Evolutionary conservation across 176 grass and related monocot genomes (phyloP), one percentile per base, ranked within the genome.

Genomic region (Phragmites australis): DNA sequence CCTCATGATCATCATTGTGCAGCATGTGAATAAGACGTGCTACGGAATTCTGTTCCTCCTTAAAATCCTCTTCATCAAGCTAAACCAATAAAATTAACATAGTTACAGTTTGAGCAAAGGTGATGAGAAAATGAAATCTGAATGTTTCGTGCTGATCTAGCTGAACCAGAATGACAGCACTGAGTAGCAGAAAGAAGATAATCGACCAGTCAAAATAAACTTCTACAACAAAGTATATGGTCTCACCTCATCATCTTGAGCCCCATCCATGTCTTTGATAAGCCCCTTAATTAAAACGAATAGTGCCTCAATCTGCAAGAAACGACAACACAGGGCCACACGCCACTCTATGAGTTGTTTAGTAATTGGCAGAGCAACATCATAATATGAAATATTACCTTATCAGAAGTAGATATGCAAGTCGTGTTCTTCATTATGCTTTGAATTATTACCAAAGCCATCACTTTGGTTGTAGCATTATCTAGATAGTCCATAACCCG

Each of bases 1-100:
- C 96, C 32, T 95, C 96, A 59, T 86, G 88, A 73, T 98, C 90
- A 91, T 98, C 90, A 84, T 93, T 95, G 62, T 98, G 82, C 81
- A 98, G 81, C 90, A 98, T 98, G 84, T 94, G 92, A 87, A 98
- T 93, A 34, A 98, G 96, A 61, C 96, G 88, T 40, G 96, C 96
- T 39, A 98, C 96, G 78, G 92, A 98, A 68, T 91, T 98, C 67
- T 98, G 92, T 66, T 98, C 96, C 86, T 99, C 96, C 71, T 98
- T 98, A 60, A 98, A 98, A 90, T 98, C 96, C 55, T 98, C 96
- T 83, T 98, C 96, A 68, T 98, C 96, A 94, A 91, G 83, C 92
- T 94, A 87, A 44, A 64, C 71, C 19, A 54, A 82, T 12, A 78
- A 68, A 52, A 37, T 58, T 37, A 70, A 43, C 6, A 84, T 51